phyloP scores from a whole-genome alignment of 352 stramenopile species.

The Globisporangium uncinulatum region DNA sequence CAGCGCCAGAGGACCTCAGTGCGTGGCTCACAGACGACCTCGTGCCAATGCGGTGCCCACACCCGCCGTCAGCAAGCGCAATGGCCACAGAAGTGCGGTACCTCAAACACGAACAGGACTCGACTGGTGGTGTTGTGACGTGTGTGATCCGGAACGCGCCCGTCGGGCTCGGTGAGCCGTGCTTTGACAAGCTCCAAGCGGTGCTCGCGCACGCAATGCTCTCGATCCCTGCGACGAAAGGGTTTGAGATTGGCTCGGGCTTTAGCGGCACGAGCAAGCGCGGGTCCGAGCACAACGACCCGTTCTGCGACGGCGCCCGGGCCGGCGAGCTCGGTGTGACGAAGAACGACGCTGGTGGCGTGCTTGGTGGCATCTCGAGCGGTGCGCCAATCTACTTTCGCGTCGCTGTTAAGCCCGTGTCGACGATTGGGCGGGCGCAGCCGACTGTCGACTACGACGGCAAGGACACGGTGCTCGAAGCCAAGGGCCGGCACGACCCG shows the following conservation, averaged over 20 bases:
- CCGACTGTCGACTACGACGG: conserved; percentile 93
- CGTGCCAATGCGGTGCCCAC: conserved; percentile 92
- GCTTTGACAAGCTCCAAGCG: conserved; percentile 99
- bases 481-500: conserved; percentile 97
- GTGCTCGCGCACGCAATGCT: conserved; percentile 98
- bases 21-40: conserved; percentile 80
- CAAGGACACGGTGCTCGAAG: conserved; percentile 93
- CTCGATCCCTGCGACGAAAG: conserved; percentile 98
- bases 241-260: conserved; percentile 95
- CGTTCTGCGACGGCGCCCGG: conserved; percentile 83
- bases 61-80: conserved; percentile 87
- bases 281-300: conserved; percentile 98
- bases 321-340: conserved; percentile 66
- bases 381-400: conserved; percentile 98
- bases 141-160: conserved; percentile 97
- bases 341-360: conserved; percentile 91
- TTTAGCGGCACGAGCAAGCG: conserved; percentile 96
- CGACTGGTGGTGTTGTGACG: conserved; percentile 93
- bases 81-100: conserved; percentile 96
- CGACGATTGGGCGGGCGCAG: conserved; percentile 96
- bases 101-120: conserved; percentile 88
- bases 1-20: conserved; percentile 42
- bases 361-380: conserved; percentile 98
- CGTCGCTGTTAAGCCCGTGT: conserved; percentile 99
- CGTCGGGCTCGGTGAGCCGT: conserved; percentile 95